A percentile compares a stretch with the other conserved stretches of the same genome.
Evolutionary conservation across 1,284 basidiomycete genomes (phyloP).

Genomic region (Singerocomus inundabilis): DNA sequence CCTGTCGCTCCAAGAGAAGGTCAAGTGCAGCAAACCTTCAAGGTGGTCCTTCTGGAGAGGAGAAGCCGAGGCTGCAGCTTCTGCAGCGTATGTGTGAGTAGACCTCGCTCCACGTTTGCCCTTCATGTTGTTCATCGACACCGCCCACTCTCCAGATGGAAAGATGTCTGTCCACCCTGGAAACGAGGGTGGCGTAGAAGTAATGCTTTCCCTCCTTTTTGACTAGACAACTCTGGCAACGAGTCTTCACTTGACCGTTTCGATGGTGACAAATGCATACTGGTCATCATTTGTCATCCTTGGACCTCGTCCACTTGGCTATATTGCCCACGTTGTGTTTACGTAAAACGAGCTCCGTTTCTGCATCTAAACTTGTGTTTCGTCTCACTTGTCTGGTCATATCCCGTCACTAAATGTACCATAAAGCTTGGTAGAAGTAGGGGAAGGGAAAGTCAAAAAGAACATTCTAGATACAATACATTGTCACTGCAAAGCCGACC

Average conservation of each 20-base stretch:
- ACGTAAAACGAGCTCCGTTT: neutral
- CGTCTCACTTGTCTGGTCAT: neutral
- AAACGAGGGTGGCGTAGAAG: conserved; percentile 12
- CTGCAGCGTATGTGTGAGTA: neutral
- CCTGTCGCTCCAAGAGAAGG: conserved; percentile 6
- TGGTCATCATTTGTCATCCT: too few species aligned
- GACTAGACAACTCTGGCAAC: neutral
- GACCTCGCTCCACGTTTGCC: neutral
- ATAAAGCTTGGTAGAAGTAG: neutral
- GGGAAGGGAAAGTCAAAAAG: neutral
- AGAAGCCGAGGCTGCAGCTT: neutral
- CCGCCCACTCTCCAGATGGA: conserved; percentile 6
- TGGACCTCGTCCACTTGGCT: too few species aligned
- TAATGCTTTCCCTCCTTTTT: neutral
- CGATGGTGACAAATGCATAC: too few species aligned
- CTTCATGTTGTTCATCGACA: neutral
- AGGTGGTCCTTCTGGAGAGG: too few species aligned
- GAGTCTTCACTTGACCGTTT: too few species aligned
- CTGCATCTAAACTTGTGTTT: neutral
- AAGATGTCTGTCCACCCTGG: conserved; percentile 12
- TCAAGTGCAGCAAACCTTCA: neutral
- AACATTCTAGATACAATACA: conserved; percentile 3
- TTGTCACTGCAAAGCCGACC: too few species aligned
- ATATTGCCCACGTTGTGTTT: too few species aligned
- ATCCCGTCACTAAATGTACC: neutral